These are phyloP conservation scores for Penicillium griseofulvum DNA, from an alignment of 2,329 filamentous ascomycete genomes.

Conservation along the genomic window DNA sequence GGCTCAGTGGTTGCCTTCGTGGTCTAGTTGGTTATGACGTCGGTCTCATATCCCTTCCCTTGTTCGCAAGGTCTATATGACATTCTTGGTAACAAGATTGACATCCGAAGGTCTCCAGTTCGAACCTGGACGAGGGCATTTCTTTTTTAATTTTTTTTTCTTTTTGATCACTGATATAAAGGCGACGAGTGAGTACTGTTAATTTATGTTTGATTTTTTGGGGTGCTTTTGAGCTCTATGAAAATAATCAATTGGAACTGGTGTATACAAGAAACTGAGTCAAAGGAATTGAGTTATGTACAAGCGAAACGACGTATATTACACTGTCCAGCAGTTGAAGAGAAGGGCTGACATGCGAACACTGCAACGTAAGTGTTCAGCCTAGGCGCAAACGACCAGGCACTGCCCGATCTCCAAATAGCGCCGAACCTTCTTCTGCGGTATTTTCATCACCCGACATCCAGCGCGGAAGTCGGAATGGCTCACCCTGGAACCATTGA, in stretches of 20 bases:
- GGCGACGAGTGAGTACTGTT: no score
- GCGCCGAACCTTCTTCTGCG: slow-evolving; percentile 32
- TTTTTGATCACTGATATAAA: no score
- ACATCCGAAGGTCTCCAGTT: slow-evolving; percentile 27
- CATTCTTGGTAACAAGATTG: slow-evolving; percentile 22
- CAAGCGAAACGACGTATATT: slow-evolving; percentile 17
- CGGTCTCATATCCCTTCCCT: slow-evolving; percentile 20
- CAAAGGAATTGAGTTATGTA: slow-evolving; percentile 13
- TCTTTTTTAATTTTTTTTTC: slow-evolving; percentile 7
- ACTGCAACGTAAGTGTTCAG: slow-evolving; percentile 9
- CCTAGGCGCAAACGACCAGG: slow-evolving; percentile 44
- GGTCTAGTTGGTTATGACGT: slow-evolving; percentile 27
- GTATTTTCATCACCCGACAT: slow-evolving; percentile 60
- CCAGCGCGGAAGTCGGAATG: slow-evolving; percentile 77
- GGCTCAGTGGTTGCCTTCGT: slow-evolving; percentile 12
- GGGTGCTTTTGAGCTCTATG: neutral
- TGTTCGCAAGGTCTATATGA: slow-evolving; percentile 9
- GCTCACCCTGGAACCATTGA: slow-evolving; percentile 74
- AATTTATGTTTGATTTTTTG: neutral
- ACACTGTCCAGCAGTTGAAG: slow-evolving; percentile 22
- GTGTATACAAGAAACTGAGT: neutral
- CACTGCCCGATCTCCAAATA: slow-evolving; percentile 42
- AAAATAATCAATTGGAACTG: neutral
- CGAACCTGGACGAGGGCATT: slow-evolving; percentile 24
- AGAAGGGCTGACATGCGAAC: slow-evolving; percentile 1